These are phyloP conservation scores for Phytophthora kernoviae DNA, from an alignment of 352 stramenopile species.

Conservation along the genomic window DNA sequence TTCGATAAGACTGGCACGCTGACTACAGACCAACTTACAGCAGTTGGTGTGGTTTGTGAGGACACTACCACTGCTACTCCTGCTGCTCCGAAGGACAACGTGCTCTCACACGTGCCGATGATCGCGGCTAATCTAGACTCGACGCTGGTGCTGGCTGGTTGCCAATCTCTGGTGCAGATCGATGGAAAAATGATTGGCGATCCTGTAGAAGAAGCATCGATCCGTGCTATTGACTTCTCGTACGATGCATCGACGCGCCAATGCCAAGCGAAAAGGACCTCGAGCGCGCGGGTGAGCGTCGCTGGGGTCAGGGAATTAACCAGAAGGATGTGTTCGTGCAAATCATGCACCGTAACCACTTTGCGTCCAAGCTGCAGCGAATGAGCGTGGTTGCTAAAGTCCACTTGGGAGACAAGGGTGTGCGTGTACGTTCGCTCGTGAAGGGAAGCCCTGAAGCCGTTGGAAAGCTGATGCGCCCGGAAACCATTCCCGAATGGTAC, in stretches of 20 bases:
- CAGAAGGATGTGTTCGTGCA: slow-evolving; percentile 86
- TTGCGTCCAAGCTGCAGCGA: slow-evolving; percentile 95
- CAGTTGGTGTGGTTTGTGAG: slow-evolving; percentile 92
- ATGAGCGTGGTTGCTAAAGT: slow-evolving; percentile 97
- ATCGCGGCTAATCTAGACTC: slow-evolving; percentile 83
- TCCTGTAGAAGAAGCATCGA: slow-evolving; percentile 97
- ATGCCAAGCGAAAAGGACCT: slow-evolving; percentile 79
- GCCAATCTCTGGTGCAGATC: slow-evolving; percentile 98
- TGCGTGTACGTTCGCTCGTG: slow-evolving; percentile 89
- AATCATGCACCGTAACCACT: slow-evolving; percentile 95
- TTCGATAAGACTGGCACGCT: slow-evolving; percentile 99
- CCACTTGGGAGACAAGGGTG: slow-evolving; percentile 71
- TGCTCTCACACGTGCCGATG: slow-evolving; percentile 79
- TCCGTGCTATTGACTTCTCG: slow-evolving; percentile 96
- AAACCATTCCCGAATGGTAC: slow-evolving; percentile 90
- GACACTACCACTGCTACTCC: slow-evolving; percentile 53
- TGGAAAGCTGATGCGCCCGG: slow-evolving; percentile 76
- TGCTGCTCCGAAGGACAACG: slow-evolving; percentile 43
- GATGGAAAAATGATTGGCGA: slow-evolving; percentile 97
- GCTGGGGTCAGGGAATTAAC: slow-evolving; percentile 68
- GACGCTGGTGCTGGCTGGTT: slow-evolving; percentile 88
- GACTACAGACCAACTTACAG: slow-evolving; percentile 96
- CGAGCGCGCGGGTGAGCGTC: slow-evolving; percentile 68
- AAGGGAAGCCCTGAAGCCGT: slow-evolving; percentile 98
- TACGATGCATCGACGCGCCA: slow-evolving; percentile 77